phyloP scores from a whole-genome alignment of 331 rosid species.

The Quercus lobata region DNA sequence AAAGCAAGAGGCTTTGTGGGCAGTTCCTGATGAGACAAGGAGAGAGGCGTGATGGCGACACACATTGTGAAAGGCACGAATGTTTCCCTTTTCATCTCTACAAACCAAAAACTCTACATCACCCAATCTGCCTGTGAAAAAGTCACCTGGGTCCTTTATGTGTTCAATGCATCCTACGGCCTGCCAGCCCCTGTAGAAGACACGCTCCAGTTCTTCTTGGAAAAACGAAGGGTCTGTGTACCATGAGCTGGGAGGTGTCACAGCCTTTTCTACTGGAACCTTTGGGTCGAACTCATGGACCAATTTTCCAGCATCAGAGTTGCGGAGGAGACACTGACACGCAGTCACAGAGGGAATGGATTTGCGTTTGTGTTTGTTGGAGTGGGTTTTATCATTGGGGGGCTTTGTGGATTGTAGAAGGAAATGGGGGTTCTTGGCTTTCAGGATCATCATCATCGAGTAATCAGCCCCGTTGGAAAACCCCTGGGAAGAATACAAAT shows the following conservation, averaged over 20 bases:
- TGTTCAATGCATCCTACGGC: slow-evolving; percentile 71
- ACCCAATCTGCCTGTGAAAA: slow-evolving; percentile 87
- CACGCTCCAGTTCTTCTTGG: slow-evolving; percentile 59
- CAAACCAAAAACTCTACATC: slow-evolving; percentile 77
- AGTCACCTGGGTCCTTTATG: slow-evolving; percentile 52
- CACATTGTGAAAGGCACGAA: slow-evolving; percentile 82
- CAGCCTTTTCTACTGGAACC: slow-evolving; percentile 62
- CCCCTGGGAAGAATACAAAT: no score
- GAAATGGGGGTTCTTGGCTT: slow-evolving; percentile 7
- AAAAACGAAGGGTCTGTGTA: slow-evolving; percentile 62
- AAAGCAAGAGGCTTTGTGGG: slow-evolving; percentile 70
- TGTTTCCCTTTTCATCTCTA: slow-evolving; percentile 53
- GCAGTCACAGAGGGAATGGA: not conserved
- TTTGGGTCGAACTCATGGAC: slow-evolving; percentile 64
- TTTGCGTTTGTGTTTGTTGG: slow-evolving; percentile 4
- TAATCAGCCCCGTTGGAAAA: no score
- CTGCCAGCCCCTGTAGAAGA: slow-evolving; percentile 84
- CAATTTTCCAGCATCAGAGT: slow-evolving; percentile 13
- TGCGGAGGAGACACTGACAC: no score
- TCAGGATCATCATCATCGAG: slow-evolving; percentile 17
- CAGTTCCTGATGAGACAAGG: slow-evolving; percentile 60
- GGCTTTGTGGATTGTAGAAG: not conserved
- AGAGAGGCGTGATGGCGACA: slow-evolving; percentile 91
- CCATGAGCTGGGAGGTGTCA: slow-evolving; percentile 91
- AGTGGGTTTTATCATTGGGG: slow-evolving; percentile 9